Evolutionary conservation across 2,329 filamentous ascomycete species (phyloP), one percentile per base, ranked within the genome.

Genomic region (Fusarium torreyae): DNA sequence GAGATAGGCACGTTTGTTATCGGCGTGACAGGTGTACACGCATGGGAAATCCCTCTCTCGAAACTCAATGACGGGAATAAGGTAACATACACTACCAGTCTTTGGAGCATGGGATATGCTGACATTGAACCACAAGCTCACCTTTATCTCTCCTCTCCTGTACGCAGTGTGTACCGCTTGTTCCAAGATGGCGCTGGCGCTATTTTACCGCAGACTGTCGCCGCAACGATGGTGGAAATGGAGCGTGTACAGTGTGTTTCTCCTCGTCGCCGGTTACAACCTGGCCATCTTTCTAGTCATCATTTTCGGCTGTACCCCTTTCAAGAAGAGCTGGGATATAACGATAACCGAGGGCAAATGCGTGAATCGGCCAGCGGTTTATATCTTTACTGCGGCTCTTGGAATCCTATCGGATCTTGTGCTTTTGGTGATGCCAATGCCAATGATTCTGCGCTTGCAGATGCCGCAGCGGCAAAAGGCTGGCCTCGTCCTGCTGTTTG

Each of bases 331-430:
- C 10, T 83, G 77, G 74, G 74, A 81, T 28, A 49, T 74, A 15
- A 67, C 57, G 6, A 66, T 78, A 7, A 44, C 54, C 2, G 75
- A 48, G 66, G 83, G 65, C 49, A 74, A 52, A n/a, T 87, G 85
- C 60, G 77, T 87, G 38, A 74, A 84, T 55, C 49, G 68, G 9
- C 49, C 70, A 7, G 66, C 61, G 0, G 54, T 75, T 0, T 75
- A 74, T 18, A 59, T 74, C 10, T 72, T 66, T 28, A 81, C 81
- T 17, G 80, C 83, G 9, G 75, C 79, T 0, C 81, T 87, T 28
- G 85, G 85, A 55, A 84, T 86, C 46, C 49, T 81, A 18, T 83
- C 83, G 4, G 84, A 87, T 68, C 57, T 87, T 1, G 61, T 85
- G 17, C 78, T 85, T 24, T 81, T 84, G 56, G 67, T 79, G 1